Conservation (phyloP, 352 stramenopile genomes). For the Phytophthora colocasiae region DNA sequence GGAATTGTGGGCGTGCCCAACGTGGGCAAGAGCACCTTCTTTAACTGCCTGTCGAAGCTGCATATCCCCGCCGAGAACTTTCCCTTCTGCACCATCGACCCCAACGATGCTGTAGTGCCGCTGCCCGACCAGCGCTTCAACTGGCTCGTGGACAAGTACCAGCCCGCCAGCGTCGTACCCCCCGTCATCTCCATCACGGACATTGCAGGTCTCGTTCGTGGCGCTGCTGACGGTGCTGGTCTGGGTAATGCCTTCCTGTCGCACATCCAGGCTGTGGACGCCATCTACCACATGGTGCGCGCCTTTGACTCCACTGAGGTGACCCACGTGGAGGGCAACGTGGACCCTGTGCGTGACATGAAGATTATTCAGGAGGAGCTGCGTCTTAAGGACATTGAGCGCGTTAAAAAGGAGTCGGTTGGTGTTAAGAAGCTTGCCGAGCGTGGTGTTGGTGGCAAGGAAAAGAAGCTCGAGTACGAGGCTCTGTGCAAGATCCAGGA, state of each 20-base stretch:
- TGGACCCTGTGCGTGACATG: constrained; percentile 99
- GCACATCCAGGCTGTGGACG: constrained; percentile 99
- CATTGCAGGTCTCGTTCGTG: constrained; percentile 99
- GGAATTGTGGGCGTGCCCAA: constrained; percentile 99
- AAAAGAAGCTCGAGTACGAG: constrained; percentile 97
- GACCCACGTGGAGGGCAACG: constrained; percentile 99
- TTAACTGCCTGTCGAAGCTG: constrained; percentile 98
- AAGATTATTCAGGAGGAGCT: constrained; percentile 99
- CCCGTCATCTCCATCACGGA: constrained; percentile 99
- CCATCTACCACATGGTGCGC: constrained; percentile 98
- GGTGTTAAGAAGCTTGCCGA: constrained; percentile 91
- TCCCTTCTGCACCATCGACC: constrained; percentile 99
- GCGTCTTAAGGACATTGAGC: constrained; percentile 97
- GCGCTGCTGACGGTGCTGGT: constrained; percentile 97
- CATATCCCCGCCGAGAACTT: constrained; percentile 94
- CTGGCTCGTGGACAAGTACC: constrained; percentile 96
- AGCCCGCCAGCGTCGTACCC: constrained; percentile 95
- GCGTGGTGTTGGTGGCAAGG: constrained; percentile 90
- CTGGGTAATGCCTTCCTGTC: constrained; percentile 99
- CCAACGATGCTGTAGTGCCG: constrained; percentile 97
- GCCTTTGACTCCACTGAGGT: constrained; percentile 98
- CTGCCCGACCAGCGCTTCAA: constrained; percentile 99
- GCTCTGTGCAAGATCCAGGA: constrained; percentile 83
- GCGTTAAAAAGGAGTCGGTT: constrained; percentile 80
- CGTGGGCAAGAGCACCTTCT: constrained; percentile 99